Base-by-base conservation (phyloP, 2,329 filamentous ascomycete species). In the Tricladium varicosporioides region DNA sequence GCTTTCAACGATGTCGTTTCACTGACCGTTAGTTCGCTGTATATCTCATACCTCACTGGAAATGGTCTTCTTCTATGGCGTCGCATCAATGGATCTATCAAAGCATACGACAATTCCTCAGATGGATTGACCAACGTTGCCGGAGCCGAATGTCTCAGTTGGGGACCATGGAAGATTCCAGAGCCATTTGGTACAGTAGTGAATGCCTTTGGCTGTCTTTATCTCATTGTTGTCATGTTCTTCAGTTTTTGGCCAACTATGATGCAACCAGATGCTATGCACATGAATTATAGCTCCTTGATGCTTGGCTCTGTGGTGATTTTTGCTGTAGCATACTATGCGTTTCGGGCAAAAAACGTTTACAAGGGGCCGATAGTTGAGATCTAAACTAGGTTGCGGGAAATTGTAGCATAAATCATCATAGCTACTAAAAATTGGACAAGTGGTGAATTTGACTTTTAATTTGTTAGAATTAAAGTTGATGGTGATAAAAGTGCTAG, bases 1-100 rank as follows among this genome's bases (percentile, higher is more conserved):
- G 80, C 78, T 5, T 79, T 82, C 65, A 79, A 81, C 61, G 78
- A 76, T 52, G 75, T 81, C 53, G 73, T 76, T 8, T 80, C 77
- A 2, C 71, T 82, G n/a, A 75, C 76, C 33, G 72, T 80, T 46
- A 75, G 71, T 18, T 74, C 76, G 0, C 71, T 81, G 10, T 75
- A 80, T 46, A 73, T 73, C 15, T 78, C 76, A 14, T 82, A 82
- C 63, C 72, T 81, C 44, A 70, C 80, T 42, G 52, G 51, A 11
- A 44, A 78, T 5, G 13, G 48, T 5, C 45, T 56, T n/a, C 52
- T 50, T 33, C 43, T 59, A 40, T 54, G 49, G 51, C 36, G 47
- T 36, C 51, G 51, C 27, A 42, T 53, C 8, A 53, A 19, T 5
- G 54, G 54, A 11, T 43, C 19, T 2, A 53, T 57, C n/a, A 43